phyloP scores from a whole-genome alignment of 441 rosid species.

The Euphorbia schlechtendalii region DNA sequence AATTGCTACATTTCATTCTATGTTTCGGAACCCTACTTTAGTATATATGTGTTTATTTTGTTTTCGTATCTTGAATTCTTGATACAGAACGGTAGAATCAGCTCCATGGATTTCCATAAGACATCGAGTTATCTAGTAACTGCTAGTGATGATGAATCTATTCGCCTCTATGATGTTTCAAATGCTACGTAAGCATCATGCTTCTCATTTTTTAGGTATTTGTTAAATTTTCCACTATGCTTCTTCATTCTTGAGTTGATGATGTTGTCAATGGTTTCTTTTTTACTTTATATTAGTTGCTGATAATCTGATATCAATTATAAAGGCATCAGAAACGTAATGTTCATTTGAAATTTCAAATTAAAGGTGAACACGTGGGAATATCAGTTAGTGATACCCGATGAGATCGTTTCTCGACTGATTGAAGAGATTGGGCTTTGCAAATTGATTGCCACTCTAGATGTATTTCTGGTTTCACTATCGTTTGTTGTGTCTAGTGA shows the following conservation, averaged over 20 bases:
- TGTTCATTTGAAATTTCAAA: not conserved
- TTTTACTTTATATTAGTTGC: not conserved
- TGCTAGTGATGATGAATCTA: constrained; percentile 92
- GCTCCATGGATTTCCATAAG: constrained; percentile 89
- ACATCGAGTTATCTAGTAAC: constrained; percentile 74
- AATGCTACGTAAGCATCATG: constrained; percentile 53
- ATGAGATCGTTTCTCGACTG: not conserved
- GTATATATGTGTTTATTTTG: not conserved
- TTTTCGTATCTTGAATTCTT: not conserved
- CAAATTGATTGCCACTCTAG: no score
- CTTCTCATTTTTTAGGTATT: not conserved
- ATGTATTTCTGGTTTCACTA: no score
- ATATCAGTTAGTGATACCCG: not conserved
- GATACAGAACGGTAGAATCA: constrained; percentile 69
- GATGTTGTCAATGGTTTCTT: not conserved
- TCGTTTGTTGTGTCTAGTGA: no score
- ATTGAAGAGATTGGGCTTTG: no score
- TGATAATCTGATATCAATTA: not conserved
- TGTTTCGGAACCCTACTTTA: not conserved
- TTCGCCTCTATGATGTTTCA: constrained; percentile 86
- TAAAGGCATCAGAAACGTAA: not conserved
- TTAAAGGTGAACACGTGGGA: not conserved
- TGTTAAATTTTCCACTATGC: not conserved
- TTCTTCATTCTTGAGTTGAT: not conserved
- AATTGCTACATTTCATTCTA: constrained; percentile 10